phyloP scores from a whole-genome alignment of 2,329 filamentous ascomycete genomes.

The Colletotrichum echinochloae region DNA sequence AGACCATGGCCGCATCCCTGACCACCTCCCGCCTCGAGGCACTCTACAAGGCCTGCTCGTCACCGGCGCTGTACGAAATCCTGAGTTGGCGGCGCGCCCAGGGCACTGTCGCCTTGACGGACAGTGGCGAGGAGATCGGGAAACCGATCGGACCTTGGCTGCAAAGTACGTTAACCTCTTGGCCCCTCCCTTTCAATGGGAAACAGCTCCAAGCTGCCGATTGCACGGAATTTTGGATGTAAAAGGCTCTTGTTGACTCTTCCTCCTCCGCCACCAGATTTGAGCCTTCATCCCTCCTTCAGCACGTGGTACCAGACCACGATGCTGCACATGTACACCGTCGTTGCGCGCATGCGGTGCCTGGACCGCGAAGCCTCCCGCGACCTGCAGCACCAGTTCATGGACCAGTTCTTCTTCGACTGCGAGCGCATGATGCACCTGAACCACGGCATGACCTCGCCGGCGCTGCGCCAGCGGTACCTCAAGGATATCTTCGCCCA shows the following conservation, averaged over 20 bases:
- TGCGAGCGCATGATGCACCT: constrained; percentile 87
- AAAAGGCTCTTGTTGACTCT: constrained; percentile 18
- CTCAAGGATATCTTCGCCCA: constrained; percentile 92
- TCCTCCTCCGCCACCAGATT: constrained; percentile 62
- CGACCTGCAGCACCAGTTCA: constrained; percentile 88
- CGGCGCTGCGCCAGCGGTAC: constrained; percentile 71
- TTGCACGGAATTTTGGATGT: not conserved
- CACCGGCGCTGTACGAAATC: constrained; percentile 81
- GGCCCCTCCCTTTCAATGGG: not conserved
- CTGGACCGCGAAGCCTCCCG: constrained; percentile 77
- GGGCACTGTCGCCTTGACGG: constrained; percentile 75
- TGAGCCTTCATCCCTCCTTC: constrained; percentile 87
- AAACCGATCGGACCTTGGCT: constrained; percentile 84
- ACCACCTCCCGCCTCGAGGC: constrained; percentile 60
- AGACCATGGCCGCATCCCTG: constrained; percentile 35
- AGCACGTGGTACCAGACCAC: constrained; percentile 96
- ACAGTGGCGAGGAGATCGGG: constrained; percentile 86
- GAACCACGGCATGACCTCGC: constrained; percentile 76
- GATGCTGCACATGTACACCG: constrained; percentile 94
- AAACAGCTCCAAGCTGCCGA: not conserved
- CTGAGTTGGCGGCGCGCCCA: constrained; percentile 74
- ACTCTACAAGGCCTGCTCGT: constrained; percentile 80
- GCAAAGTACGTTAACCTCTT: constrained; percentile 67
- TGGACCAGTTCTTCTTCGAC: constrained; percentile 95
- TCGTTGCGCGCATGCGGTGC: constrained; percentile 85